Conservation (phyloP, 108 stramenopile species). For the Pseudonitzschia delicatissima region DNA sequence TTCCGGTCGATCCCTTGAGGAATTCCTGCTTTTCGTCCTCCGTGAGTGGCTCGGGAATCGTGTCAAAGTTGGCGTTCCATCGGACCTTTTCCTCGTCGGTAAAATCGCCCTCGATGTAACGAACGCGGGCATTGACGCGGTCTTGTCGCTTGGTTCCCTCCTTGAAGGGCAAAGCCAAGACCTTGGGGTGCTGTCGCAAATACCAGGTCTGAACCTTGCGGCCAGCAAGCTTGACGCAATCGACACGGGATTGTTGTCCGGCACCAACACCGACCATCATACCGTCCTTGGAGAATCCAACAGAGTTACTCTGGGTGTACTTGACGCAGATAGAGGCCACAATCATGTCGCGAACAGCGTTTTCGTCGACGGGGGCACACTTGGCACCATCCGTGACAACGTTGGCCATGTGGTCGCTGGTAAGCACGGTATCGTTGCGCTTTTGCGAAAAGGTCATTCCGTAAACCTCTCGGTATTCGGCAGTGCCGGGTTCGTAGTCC, state of each 20-base stretch:
- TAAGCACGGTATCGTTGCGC: constrained; percentile 89
- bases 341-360: constrained; percentile 95
- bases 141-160: constrained; percentile 95
- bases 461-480: constrained; percentile 98
- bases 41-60: constrained; percentile 85
- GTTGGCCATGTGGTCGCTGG: constrained; percentile 67
- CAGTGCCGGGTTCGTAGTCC: constrained; percentile 71
- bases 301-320: constrained; percentile 98
- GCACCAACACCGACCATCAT: constrained; percentile 99
- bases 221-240: constrained; percentile 98
- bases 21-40: constrained; percentile 90
- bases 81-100: constrained; percentile 86
- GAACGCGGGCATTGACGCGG: constrained; percentile 97
- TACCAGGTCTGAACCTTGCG: constrained; percentile 97
- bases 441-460: constrained; percentile 97
- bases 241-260: constrained; percentile 98
- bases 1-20: constrained; percentile 73
- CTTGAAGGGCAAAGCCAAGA: constrained; percentile 91
- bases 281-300: constrained; percentile 95
- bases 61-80: constrained; percentile 89
- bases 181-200: constrained; percentile 97
- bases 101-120: constrained; percentile 98
- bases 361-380: constrained; percentile 53
- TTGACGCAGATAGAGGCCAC: constrained; percentile 96
- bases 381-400: constrained; percentile 54